Base-by-base conservation (phyloP, 106 monocot genomes). In the Vanilla planifolia region DNA sequence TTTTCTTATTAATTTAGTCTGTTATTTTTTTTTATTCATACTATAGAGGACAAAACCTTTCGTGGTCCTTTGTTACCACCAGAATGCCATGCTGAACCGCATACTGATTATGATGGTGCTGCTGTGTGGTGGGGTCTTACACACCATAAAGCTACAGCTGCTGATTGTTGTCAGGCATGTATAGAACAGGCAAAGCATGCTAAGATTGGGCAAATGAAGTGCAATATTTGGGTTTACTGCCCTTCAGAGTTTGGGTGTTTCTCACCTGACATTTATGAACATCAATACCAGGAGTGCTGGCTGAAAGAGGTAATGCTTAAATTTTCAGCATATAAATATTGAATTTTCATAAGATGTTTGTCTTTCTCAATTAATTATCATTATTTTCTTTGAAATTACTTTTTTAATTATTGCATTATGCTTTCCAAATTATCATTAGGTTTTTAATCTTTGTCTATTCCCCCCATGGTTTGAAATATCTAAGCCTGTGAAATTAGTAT, bases 221-320 rank as follows among this genome's bases (percentile, higher is more conserved):
- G 82, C 60, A 83, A 83, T 56, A 83, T 83, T 42, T 83, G 82
- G 82, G 82, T 83, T 36, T 83, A 83, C 62, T 83, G 82, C 66
- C 82, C 82, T 39, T 78, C 77, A 45, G 70, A 78, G 15, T 71
- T 53, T 67, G 82, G 82, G 2, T 83, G 82, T 51, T 71, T 50
- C 40, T 78, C 77, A 29, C 82, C 82, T 19, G 82, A 83, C 59
- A 74, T 73, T 26, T 83, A 78, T 46, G 70, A 83, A 37, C 82
- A 83, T 68, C 70, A 74, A 14, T 78, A 78, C 67, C 82, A 83
- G 64, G 82, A 83, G 58, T 83, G 82, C 70, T 83, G 82, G 82
- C 62, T 83, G 48, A 83, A 83, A 41, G 73, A 74, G 78, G 82
- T 83, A 77, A 15, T 10, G 3, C 7, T 24, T 59, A 16, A 2